phyloP scores from a whole-genome alignment of 176 grass and related monocot species.

The Musa beccarii region DNA sequence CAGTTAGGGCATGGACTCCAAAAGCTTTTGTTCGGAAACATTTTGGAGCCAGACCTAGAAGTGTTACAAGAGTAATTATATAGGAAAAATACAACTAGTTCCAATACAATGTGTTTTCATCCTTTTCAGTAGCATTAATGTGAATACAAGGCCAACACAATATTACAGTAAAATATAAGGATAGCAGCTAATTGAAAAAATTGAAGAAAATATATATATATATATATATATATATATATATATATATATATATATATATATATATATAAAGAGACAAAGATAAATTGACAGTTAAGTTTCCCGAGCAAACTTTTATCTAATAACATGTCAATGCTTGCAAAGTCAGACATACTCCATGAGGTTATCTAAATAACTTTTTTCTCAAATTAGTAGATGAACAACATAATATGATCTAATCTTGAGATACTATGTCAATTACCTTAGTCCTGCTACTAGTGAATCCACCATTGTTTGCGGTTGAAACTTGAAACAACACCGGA shows the following conservation, averaged over 20 bases:
- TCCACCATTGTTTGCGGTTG: constrained; percentile 93
- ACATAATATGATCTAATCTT: not conserved
- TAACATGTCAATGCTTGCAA: too few relatives aligned
- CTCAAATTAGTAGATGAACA: not conserved
- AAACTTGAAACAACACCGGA: constrained; percentile 81
- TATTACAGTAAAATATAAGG: too few relatives aligned
- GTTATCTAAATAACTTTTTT: not conserved
- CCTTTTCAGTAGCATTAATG: not conserved
- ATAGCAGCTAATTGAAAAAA: too few relatives aligned
- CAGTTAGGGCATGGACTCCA: too few relatives aligned
- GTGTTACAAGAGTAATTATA: not conserved
- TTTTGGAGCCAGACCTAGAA: not conserved
- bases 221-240: too few relatives aligned
- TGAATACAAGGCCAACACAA: not conserved
- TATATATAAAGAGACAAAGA: too few relatives aligned
- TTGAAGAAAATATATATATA: too few relatives aligned
- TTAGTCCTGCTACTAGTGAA: constrained; percentile 98
- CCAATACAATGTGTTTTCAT: not conserved
- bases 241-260: too few relatives aligned
- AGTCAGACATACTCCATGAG: not conserved
- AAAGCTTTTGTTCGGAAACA: not conserved
- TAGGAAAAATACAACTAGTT: not conserved
- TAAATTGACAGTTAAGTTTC: too few relatives aligned
- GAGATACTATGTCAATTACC: constrained; percentile 26
- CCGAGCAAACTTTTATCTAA: too few relatives aligned